A percentile compares a stretch with the other conserved stretches of the same genome.
Evolutionary conservation across 208 protist genomes (phyloP).

Genomic region (Crithidia expoeki): DNA sequence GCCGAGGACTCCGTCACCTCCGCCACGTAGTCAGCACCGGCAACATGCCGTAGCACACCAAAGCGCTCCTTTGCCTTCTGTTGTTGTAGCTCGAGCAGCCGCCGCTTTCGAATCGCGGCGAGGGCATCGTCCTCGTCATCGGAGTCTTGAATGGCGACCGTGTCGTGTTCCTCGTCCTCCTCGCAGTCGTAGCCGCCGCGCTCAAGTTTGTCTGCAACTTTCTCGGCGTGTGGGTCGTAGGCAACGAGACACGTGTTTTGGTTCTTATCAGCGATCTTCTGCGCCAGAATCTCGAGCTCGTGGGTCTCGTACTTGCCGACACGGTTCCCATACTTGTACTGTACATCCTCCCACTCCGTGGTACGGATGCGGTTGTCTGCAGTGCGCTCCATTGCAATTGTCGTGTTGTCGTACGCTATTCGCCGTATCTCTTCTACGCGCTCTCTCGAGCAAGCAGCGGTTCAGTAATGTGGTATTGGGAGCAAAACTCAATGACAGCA

Average conservation of each 20-base stretch:
- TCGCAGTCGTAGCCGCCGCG: constrained; percentile 55
- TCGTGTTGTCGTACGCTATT: background rate
- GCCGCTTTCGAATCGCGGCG: constrained; percentile 52
- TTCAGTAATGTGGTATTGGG: no score
- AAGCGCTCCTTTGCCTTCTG: constrained; percentile 57
- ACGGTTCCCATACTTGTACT: constrained; percentile 90
- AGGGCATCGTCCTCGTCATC: constrained; percentile 85
- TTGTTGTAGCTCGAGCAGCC: constrained; percentile 66
- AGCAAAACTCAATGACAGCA: no score
- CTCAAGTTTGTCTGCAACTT: constrained; percentile 66
- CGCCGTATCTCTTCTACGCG: background rate
- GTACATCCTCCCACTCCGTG: constrained; percentile 92
- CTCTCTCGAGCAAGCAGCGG: background rate
- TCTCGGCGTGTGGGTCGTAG: constrained; percentile 80
- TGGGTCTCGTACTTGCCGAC: constrained; percentile 87
- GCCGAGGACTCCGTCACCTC: constrained; percentile 86
- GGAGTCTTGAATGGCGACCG: constrained; percentile 31
- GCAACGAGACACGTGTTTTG: constrained; percentile 64
- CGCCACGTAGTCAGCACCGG: constrained; percentile 69
- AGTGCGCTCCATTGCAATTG: constrained; percentile 64
- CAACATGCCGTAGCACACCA: constrained; percentile 71
- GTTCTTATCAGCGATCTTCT: constrained; percentile 79
- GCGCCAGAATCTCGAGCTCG: constrained; percentile 80
- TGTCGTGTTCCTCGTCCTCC: constrained; percentile 18
- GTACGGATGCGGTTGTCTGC: constrained; percentile 85